Base-by-base conservation (phyloP, 768 basidiomycete genomes). In the Termitomyces sp. region DNA sequence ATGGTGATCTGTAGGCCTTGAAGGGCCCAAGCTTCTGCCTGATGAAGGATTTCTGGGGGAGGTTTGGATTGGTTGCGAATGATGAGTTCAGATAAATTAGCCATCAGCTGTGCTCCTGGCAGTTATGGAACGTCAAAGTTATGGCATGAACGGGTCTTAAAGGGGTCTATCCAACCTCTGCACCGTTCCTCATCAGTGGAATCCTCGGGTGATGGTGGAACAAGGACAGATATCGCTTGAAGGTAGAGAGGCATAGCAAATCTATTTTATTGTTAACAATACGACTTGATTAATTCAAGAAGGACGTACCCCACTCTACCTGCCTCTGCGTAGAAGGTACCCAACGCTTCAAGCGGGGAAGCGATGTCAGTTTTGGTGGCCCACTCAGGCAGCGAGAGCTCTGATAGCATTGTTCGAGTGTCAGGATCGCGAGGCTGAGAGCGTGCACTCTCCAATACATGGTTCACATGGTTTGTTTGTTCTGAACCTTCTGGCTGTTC, bases 281-380 rank as follows among this genome's bases (percentile, higher is more conserved):
- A 20, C 27, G 18, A 16, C n/a, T 37, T 45, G 18, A 27, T 27
- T 4, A n/a, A 4, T 27, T 18, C 9, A 53, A 26, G 37, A 53
- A 16, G 27, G 33, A 73, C 81, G 58, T 65, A 87, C 85, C 85
- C 80, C n/a, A 76, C 62, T 56, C 81, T 82, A 22, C 83, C 86
- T 36, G 72, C 72, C 34, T 75, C 72, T 4, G 81, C 80, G 61
- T 89, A 88, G 53, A 84, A 84, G 4, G 78, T 73, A 1, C 82
- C 89, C 4, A 91, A 75, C 0, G 86, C 82, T 63, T 88, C 87
- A 34, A 90, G 74, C 1, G 87, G 88, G 10, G 86, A 84, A 20
- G 83, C 86, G 26, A 90, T 70, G 62, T 89, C 86, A 22, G 79
- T 77, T 56, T 74, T 77, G 9, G 76, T 74, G 47, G 81, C 81